A percentile compares a stretch with the other conserved stretches of the same genome.
Evolutionary conservation across 2,329 filamentous ascomycete species (phyloP).

Genomic region (Emergomyces pasteurianus): DNA sequence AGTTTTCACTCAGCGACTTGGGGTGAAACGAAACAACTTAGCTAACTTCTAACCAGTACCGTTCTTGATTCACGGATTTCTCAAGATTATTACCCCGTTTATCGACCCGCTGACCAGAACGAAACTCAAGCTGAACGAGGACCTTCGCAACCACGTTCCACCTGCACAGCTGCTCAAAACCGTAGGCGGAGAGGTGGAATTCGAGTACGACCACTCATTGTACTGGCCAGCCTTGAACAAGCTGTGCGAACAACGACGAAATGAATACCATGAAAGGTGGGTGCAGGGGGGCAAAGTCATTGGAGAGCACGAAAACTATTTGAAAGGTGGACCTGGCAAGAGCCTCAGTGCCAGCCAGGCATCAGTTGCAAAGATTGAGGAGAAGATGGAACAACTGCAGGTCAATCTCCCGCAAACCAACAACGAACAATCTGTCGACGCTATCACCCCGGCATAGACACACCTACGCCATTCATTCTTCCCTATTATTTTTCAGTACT

Average conservation of each 20-base stretch:
- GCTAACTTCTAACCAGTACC: slow-evolving; percentile 48
- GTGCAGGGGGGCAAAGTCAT: slow-evolving; percentile 64
- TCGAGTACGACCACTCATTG: slow-evolving; percentile 74
- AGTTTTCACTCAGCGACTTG: slow-evolving; percentile 16
- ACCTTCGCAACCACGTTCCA: slow-evolving; percentile 71
- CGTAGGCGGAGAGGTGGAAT: slow-evolving; percentile 68
- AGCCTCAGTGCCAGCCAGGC: slow-evolving; percentile 24
- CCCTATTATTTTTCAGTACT: slow-evolving; percentile 1
- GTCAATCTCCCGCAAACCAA: slow-evolving; percentile 5
- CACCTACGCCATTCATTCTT: background rate
- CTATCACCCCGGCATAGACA: background rate
- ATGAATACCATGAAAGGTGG: slow-evolving; percentile 59
- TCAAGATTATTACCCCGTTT: slow-evolving; percentile 91
- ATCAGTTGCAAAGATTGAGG: slow-evolving; percentile 4
- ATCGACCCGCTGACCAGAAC: slow-evolving; percentile 88
- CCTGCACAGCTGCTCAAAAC: slow-evolving; percentile 69
- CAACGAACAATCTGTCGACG: background rate
- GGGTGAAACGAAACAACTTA: background rate
- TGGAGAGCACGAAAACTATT: slow-evolving; percentile 76
- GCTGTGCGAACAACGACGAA: slow-evolving; percentile 54
- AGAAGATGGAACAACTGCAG: slow-evolving; percentile 12
- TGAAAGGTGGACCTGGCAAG: slow-evolving; percentile 54
- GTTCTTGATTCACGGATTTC: slow-evolving; percentile 85
- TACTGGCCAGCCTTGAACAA: slow-evolving; percentile 84
- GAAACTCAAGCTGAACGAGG: slow-evolving; percentile 97